Conservation (phyloP, 345 rosid genomes). For the Melastoma malabathricum region DNA sequence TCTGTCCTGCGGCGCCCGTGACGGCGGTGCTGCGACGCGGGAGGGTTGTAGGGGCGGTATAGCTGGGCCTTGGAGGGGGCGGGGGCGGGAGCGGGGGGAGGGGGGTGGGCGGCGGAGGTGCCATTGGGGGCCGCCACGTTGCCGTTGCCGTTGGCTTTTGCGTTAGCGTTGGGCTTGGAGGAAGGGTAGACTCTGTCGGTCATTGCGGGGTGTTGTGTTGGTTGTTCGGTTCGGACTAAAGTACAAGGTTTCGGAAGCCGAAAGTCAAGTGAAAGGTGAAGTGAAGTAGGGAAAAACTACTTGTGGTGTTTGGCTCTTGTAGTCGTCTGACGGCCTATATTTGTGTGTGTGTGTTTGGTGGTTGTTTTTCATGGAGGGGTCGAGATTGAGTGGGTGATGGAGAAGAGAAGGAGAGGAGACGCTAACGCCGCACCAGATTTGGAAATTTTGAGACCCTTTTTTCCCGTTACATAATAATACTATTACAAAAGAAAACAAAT, state of each 20-base stretch:
- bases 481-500: too few species aligned
- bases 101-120: conserved; percentile 21
- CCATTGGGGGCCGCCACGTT: conserved; percentile 29
- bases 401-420: too few species aligned
- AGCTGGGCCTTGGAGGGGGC: conserved; percentile 22
- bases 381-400: too few species aligned
- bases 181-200: conserved; percentile 8
- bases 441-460: too few species aligned
- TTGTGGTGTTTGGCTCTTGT: not conserved
- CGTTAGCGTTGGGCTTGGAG: conserved; percentile 17
- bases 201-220: conserved; percentile 28
- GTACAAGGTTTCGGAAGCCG: too few species aligned
- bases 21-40: conserved; percentile 47
- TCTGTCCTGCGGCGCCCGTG: conserved; percentile 34
- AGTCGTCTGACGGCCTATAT: not conserved
- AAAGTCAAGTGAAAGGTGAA: too few species aligned
- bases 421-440: too few species aligned
- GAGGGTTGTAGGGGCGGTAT: conserved; percentile 54
- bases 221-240: conserved; percentile 11
- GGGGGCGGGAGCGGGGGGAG: conserved; percentile 21
- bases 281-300: too few species aligned
- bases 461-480: too few species aligned
- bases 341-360: too few species aligned
- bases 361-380: too few species aligned
- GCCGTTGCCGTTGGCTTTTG: conserved; percentile 47